Evolutionary conservation across 2,329 filamentous ascomycete genomes (phyloP), one percentile per base, ranked within the genome.

Genomic region (Arthrobotrys musiformis): DNA sequence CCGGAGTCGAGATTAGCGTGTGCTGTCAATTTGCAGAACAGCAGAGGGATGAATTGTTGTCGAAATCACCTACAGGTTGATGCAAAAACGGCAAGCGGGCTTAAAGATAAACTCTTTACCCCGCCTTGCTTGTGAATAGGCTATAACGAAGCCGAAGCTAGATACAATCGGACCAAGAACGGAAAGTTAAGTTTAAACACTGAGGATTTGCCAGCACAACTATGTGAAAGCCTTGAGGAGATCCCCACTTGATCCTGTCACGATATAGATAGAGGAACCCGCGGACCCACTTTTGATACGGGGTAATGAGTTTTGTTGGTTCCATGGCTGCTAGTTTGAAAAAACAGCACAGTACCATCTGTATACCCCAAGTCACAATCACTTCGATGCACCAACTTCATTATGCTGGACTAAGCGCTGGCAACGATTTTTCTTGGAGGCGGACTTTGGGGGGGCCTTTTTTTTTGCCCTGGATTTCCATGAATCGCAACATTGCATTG

Each of bases 161-260:
- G 72, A 52, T 60, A 52, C 40, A 69, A 76, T 60, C 50, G 42
- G 54, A 76, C 72, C 64, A 64, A 50, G 72, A 76, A 76, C 63
- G 72, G 72, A 76, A 70, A 58, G 54, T 56, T 46, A 5, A 30
- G 19, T 24, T 30, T 40, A 37, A 56, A 56, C 37, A 28, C 24
- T 42, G 56, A 42, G 54, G 28, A 56, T 61, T 61, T 58, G 33
- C 26, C 6, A 40, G 28, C 24, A 40, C 40, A 66, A 40, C 40
- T 61, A n/a, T n/a, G n/a, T 17, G 40, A 15, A 19, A 42, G 19
- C 40, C 40, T 37, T 15, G 68, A 64, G 68, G 68, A 70, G 68
- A 58, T 72, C 48, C 50, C 58, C 68, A 56, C 58, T 26, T 15
- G 19, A 68, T 48, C 64, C 54, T 60, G 40, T 58, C 19, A 69